These are phyloP conservation scores for Ascochyta rabiei DNA, from an alignment of 2,329 filamentous ascomycete genomes.

Conservation along the genomic window DNA sequence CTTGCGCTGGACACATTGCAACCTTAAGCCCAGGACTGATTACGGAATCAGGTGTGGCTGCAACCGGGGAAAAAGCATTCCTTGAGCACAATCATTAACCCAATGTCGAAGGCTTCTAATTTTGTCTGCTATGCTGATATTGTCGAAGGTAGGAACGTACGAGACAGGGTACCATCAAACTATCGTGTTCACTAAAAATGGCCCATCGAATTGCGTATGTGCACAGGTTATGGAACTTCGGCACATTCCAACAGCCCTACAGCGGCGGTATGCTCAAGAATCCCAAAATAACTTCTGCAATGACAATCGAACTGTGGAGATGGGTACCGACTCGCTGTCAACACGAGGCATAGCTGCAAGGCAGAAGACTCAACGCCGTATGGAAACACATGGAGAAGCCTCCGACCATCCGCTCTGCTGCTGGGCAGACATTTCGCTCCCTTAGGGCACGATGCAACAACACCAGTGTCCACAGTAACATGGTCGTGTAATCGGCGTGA, in stretches of 20 bases:
- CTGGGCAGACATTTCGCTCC: slow-evolving; percentile 2
- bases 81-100: neutral
- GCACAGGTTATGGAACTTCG: neutral
- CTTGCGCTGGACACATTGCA: neutral
- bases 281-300: neutral
- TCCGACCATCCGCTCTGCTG: neutral
- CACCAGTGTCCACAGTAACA: neutral
- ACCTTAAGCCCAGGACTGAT: neutral
- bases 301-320: neutral
- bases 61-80: neutral
- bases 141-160: no score
- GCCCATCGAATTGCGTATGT: neutral
- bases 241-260: neutral
- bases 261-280: neutral
- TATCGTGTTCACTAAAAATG: neutral
- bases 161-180: neutral
- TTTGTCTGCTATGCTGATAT: neutral
- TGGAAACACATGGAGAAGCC: neutral
- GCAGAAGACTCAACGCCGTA: neutral
- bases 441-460: slow-evolving; percentile 1
- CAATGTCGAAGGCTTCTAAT: neutral
- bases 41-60: neutral
- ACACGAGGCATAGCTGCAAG: slow-evolving; percentile 9
- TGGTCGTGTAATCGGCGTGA: neutral
- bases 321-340: neutral